A percentile compares a stretch with the other conserved stretches of the same genome.
phyloP scores from a whole-genome alignment of 2,329 filamentous ascomycete genomes.

The Aspergillus chevalieri region DNA sequence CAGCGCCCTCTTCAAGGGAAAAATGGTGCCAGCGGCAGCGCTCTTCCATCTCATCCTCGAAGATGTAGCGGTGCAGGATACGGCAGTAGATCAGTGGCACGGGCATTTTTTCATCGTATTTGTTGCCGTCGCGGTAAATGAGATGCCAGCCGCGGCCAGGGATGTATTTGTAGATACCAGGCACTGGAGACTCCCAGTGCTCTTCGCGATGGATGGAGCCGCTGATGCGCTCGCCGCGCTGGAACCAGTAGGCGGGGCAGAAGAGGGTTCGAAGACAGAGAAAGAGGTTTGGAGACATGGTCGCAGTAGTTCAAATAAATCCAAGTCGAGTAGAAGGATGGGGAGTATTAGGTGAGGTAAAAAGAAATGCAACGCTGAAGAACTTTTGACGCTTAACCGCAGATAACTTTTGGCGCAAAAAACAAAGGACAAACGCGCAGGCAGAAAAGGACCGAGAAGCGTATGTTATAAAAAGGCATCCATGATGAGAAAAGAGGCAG shows the following conservation, averaged over 20 bases:
- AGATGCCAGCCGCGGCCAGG: constrained; percentile 48
- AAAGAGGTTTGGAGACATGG: constrained; percentile 48
- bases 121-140: constrained; percentile 33
- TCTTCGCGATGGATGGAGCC: constrained; percentile 39
- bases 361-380: constrained; percentile 3
- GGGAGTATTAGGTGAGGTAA: constrained; percentile 5
- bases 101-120: constrained; percentile 29
- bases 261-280: constrained; percentile 45
- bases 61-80: constrained; percentile 45
- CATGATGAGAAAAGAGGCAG: background rate
- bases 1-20: constrained; percentile 31
- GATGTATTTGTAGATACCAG: constrained; percentile 46
- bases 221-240: constrained; percentile 32
- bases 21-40: constrained; percentile 41
- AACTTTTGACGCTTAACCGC: constrained; percentile 21
- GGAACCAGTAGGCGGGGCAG: constrained; percentile 47
- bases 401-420: constrained; percentile 5
- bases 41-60: constrained; percentile 43
- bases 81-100: constrained; percentile 42
- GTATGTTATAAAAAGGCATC: background rate
- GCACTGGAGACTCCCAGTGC: constrained; percentile 44
- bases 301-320: background rate
- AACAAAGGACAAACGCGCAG: constrained; percentile 4
- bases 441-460: constrained; percentile 5
- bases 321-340: background rate